Percentiles rank a stretch among this genome's conserved stretches.
Evolutionary conservation across 108 stramenopile genomes (phyloP).

Genomic region (Cyclotella sp.): DNA sequence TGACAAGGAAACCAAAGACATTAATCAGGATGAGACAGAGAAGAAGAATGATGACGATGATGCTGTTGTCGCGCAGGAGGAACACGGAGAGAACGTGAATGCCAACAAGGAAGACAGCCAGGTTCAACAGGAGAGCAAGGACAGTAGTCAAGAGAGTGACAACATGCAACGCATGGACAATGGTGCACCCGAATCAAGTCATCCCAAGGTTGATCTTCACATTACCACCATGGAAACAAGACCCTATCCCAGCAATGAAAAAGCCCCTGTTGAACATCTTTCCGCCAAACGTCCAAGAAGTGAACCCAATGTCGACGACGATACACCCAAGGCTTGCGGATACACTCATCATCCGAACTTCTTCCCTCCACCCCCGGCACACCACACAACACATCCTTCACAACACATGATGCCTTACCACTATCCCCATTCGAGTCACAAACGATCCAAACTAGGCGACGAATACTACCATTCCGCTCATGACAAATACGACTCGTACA

Average conservation of each 20-base stretch:
- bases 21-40: no score
- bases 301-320: conserved; percentile 15
- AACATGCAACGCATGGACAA: no score
- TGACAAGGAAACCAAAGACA: no score
- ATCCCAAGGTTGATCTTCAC: neutral
- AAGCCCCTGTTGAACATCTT: neutral
- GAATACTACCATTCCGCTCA: neutral
- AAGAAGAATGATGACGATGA: no score
- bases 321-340: conserved; percentile 15
- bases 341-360: neutral
- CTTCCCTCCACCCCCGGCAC: neutral
- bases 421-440: neutral
- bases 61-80: no score
- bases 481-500: neutral
- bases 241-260: neutral
- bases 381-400: neutral
- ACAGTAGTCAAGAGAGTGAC: no score
- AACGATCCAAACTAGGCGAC: neutral
- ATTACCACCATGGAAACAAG: neutral
- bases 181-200: no score
- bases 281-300: conserved; percentile 13
- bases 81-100: no score
- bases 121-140: no score
- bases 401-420: neutral
- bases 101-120: no score